Percentiles rank a stretch among this genome's conserved stretches.
phyloP scores from a whole-genome alignment of 306 rosid species.

The Herpetospermum pedunculosum region DNA sequence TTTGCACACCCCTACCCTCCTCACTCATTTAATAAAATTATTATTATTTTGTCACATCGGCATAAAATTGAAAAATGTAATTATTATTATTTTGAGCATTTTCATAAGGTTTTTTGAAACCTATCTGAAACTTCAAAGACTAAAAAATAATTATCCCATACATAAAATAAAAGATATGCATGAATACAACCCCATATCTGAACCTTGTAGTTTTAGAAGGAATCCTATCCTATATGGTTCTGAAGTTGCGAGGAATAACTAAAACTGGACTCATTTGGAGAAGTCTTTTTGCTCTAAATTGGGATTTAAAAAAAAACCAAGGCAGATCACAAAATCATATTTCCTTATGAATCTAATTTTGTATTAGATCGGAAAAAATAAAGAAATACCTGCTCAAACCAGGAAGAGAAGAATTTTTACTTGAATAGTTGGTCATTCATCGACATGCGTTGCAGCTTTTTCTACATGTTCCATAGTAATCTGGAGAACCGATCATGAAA shows the following conservation, averaged over 20 bases:
- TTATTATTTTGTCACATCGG: too few species aligned
- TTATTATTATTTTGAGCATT: too few species aligned
- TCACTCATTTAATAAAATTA: too few species aligned
- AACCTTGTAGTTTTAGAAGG: background rate
- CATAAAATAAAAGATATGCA: background rate
- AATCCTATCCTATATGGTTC: background rate
- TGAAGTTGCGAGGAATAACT: background rate
- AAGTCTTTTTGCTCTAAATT: background rate
- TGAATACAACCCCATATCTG: background rate
- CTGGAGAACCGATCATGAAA: constrained; percentile 81
- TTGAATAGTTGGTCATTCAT: background rate
- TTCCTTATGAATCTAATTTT: background rate
- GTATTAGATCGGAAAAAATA: background rate
- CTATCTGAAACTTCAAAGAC: too few species aligned
- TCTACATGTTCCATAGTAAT: constrained; percentile 89
- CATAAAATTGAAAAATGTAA: too few species aligned
- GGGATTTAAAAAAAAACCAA: background rate
- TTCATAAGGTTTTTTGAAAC: too few species aligned
- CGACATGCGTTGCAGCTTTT: constrained; percentile 70
- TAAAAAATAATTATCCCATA: background rate
- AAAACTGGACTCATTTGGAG: background rate
- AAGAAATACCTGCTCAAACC: constrained; percentile 9
- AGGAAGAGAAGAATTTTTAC: constrained; percentile 11
- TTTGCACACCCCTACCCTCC: too few species aligned
- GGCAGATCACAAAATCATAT: background rate